Percentiles rank a stretch among this genome's conserved stretches.
Conservation (phyloP, 2,329 filamentous ascomycete genomes). For the Fusarium equiseti region DNA sequence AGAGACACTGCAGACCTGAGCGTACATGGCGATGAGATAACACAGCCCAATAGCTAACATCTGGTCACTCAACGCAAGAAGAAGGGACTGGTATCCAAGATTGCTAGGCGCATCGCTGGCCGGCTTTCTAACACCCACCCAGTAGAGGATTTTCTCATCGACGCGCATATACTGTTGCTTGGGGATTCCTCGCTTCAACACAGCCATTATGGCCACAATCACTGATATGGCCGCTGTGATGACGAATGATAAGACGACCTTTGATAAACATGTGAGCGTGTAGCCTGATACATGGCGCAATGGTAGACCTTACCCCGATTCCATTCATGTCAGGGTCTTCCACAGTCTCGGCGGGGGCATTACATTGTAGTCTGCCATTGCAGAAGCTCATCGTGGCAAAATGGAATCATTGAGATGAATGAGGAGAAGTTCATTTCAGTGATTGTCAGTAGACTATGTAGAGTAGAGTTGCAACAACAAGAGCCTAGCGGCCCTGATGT, state of each 20-base stretch:
- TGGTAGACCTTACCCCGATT: conserved; percentile 15
- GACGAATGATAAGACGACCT: conserved; percentile 24
- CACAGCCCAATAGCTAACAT: conserved; percentile 23
- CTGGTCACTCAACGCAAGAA: conserved; percentile 34
- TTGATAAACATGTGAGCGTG: conserved; percentile 1
- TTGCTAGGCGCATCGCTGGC: conserved; percentile 21
- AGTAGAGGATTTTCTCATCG: conserved; percentile 26
- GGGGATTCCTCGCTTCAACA: conserved; percentile 24
- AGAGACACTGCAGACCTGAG: conserved; percentile 17
- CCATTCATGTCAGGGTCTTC: conserved; percentile 36
- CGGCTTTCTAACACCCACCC: conserved; percentile 7
- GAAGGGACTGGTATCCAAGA: conserved; percentile 29
- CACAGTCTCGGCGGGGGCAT: neutral
- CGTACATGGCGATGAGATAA: conserved; percentile 34
- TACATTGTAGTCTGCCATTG: conserved; percentile 5
- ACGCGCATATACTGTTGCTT: conserved; percentile 22
- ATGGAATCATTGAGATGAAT: neutral
- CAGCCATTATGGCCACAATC: conserved; percentile 14
- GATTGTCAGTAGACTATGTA: neutral
- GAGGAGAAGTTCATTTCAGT: neutral
- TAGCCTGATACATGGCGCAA: neutral
- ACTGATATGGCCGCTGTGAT: conserved; percentile 22
- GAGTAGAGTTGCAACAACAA: neutral
- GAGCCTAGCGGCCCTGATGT: neutral
- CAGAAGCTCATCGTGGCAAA: conserved; percentile 8